Evolutionary conservation across 2,329 filamentous ascomycete genomes (phyloP), one percentile per base, ranked within the genome.

Genomic region (Fusarium begoniae): DNA sequence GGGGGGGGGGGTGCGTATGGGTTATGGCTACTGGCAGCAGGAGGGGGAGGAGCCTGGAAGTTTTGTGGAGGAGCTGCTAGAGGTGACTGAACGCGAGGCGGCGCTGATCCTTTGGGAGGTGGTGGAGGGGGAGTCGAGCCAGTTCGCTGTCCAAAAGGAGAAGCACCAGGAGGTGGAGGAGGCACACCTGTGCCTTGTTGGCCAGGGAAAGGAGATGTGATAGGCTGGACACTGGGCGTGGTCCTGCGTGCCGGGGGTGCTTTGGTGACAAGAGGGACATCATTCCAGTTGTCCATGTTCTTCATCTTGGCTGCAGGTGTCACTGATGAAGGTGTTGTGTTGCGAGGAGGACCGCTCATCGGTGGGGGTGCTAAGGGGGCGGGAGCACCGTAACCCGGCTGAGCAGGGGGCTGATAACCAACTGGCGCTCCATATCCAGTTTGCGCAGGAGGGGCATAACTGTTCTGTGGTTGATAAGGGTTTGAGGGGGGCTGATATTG

Each of bases 241-340:
- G 88, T 87, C 80, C 92, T 90, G 75, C 95, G 91, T 20, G 90
- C 88, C n/a, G 92, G 88, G 62, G 77, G 72, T 38, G 89, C 85
- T 85, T 96, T 94, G 51, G 90, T 88, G 51, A 98, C 93, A 78
- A 98, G 89, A 3, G 96, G 96, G 58, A 97, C 92, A 82, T 99
- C 96, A 77, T 99, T 99, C 96, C 96, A 99, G 77, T 93, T 93
- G 35, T 92, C 90, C 72, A 92, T 91, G 73, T 93, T 92, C 79
- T 91, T 92, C 65, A 90, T 86, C 79, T 90, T 91, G 15, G 93
- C 90, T 24, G 94, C 90, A 28, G 94, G 91, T 45, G 90, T 58
- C 35, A 63, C 87, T 30, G 88, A 87, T 18, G 93, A 92, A n/a
- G 91, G 89, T 41, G 90, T 91, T 32, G 89, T 87, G 69, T 90